phyloP scores from a whole-genome alignment of 2,329 filamentous ascomycete genomes.

The Curvularia sp. region DNA sequence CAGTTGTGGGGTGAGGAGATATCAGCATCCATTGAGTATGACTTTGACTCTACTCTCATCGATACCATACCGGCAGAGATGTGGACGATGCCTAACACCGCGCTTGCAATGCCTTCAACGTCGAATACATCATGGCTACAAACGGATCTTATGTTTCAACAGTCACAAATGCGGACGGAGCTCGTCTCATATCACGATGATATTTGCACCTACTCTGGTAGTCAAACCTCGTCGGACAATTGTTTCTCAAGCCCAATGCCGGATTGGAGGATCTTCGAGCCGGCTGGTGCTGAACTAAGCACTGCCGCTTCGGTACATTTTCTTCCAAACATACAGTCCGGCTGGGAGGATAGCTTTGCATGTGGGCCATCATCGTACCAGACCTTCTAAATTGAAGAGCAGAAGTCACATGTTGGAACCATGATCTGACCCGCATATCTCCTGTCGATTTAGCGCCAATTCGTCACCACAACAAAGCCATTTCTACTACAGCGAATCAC shows the following conservation, averaged over 20 bases:
- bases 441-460: neutral
- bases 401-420: neutral
- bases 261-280: neutral
- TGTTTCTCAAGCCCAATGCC: neutral
- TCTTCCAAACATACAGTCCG: neutral
- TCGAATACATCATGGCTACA: neutral
- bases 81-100: neutral
- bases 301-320: neutral
- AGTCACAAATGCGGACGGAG: neutral
- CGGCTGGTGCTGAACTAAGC: neutral
- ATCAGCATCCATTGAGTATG: slow-evolving; percentile 27
- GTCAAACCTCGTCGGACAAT: neutral
- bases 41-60: neutral
- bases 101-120: slow-evolving; percentile 2
- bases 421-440: neutral
- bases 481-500: neutral
- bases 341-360: neutral
- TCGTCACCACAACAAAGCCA: neutral
- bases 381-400: neutral
- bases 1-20: slow-evolving; percentile 38
- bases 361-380: neutral
- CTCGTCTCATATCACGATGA: neutral
- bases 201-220: neutral
- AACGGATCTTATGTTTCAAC: neutral
- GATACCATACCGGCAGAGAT: neutral